These are phyloP conservation scores for Austroboletus niveus DNA, from an alignment of 1,284 basidiomycete species.

Conservation along the genomic window DNA sequence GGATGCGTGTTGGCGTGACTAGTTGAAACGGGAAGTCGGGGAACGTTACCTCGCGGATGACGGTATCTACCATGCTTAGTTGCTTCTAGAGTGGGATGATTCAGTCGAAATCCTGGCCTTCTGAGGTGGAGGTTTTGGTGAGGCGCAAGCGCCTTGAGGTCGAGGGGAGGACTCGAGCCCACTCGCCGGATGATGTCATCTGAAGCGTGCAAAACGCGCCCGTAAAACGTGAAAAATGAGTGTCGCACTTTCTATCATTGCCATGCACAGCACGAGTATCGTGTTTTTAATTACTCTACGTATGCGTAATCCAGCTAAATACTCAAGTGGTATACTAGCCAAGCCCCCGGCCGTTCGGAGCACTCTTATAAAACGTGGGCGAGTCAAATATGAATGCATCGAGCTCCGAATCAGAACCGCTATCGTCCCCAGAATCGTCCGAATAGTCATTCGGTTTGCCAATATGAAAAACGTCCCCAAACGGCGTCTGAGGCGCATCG, in stretches of 20 bases:
- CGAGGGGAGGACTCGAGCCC: constrained; percentile 5
- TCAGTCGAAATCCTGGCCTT: constrained; percentile 8
- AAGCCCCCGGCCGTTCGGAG: constrained; percentile 41
- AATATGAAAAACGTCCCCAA: constrained; percentile 73
- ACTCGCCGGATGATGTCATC: constrained; percentile 20
- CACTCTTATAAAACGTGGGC: constrained; percentile 38
- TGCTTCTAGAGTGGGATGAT: constrained; percentile 1
- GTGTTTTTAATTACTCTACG: constrained; percentile 2
- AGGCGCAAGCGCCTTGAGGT: constrained; percentile 11
- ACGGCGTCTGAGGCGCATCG: constrained; percentile 68
- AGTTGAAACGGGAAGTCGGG: not conserved
- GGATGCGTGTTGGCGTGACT: not conserved
- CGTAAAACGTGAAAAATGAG: constrained; percentile 9
- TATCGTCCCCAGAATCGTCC: constrained; percentile 49
- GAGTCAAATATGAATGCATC: constrained; percentile 74
- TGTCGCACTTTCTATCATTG: not conserved
- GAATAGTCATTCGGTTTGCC: constrained; percentile 41
- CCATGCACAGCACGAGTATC: not conserved
- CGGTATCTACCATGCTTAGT: constrained; percentile 24
- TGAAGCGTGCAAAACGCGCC: constrained; percentile 8
- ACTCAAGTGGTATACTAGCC: constrained; percentile 21
- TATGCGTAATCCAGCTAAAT: constrained; percentile 5
- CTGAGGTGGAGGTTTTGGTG: constrained; percentile 18
- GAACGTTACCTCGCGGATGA: constrained; percentile 30
- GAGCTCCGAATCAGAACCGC: constrained; percentile 57